phyloP scores from a whole-genome alignment of 2,329 filamentous ascomycete genomes.

The Teratosphaeria viscida region DNA sequence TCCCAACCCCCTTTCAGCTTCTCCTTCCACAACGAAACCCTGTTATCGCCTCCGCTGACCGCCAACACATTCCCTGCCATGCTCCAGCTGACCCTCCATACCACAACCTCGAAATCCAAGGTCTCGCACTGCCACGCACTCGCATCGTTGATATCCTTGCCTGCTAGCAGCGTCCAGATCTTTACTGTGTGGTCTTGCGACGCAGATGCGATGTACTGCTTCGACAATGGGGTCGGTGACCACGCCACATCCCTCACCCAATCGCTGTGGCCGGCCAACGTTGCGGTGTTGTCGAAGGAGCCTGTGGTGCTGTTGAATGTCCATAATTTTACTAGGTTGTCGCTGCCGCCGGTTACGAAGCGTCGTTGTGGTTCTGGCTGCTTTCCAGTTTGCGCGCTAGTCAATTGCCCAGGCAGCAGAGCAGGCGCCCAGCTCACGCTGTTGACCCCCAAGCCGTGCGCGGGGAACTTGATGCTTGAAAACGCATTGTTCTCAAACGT shows the following conservation, averaged over 20 bases:
- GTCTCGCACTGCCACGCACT: constrained; percentile 77
- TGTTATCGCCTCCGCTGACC: constrained; percentile 88
- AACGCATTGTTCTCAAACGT: constrained; percentile 96
- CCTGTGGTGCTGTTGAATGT: constrained; percentile 51
- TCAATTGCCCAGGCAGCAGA: constrained; percentile 70
- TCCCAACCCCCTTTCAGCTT: constrained; percentile 89
- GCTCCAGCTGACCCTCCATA: constrained; percentile 98
- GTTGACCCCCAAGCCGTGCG: constrained; percentile 90
- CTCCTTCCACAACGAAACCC: constrained; percentile 97
- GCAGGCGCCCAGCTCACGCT: constrained; percentile 91
- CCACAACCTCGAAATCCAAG: constrained; percentile 74
- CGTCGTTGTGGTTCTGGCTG: constrained; percentile 49
- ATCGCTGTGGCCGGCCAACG: constrained; percentile 74
- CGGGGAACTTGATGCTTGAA: constrained; percentile 79
- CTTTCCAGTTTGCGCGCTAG: constrained; percentile 46
- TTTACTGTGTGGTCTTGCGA: constrained; percentile 94
- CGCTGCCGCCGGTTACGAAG: constrained; percentile 90
- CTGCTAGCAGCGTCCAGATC: constrained; percentile 66
- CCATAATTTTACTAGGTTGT: constrained; percentile 93
- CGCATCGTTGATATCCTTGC: constrained; percentile 31
- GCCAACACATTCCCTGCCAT: constrained; percentile 93
- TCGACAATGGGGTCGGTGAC: constrained; percentile 89
- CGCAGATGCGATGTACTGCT: constrained; percentile 92
- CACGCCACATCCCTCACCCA: constrained; percentile 98
- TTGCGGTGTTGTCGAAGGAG: constrained; percentile 36